Conservation (phyloP, 2,329 filamentous ascomycete species). For the Pestalotiopsis sp. region DNA sequence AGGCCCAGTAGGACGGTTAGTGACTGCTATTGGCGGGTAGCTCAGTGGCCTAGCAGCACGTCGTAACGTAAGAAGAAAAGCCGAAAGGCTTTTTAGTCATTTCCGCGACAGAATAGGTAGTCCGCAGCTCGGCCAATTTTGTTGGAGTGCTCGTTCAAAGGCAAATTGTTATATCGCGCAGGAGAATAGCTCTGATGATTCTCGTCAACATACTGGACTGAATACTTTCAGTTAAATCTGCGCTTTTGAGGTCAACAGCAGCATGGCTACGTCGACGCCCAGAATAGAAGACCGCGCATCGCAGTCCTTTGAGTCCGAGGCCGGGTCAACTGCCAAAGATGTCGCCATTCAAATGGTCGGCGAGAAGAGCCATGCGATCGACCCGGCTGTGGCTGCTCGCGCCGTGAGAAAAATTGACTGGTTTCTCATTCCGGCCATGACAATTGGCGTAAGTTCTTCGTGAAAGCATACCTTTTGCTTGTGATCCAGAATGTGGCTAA, state of each 20-base stretch:
- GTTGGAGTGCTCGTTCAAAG: neutral
- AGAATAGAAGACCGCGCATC: neutral
- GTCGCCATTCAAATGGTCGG: slow-evolving; percentile 61
- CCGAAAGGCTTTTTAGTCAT: neutral
- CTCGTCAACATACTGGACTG: neutral
- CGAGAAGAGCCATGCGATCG: slow-evolving; percentile 53
- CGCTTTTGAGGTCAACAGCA: neutral
- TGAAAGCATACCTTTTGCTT: neutral
- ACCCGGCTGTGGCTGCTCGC: slow-evolving; percentile 54
- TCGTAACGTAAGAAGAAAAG: neutral
- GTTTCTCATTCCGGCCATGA: slow-evolving; percentile 70
- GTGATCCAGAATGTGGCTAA: neutral
- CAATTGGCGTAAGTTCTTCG: slow-evolving; percentile 42
- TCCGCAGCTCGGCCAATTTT: neutral
- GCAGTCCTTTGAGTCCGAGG: neutral
- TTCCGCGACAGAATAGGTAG: neutral
- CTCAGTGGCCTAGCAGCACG: neutral
- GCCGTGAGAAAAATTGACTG: slow-evolving; percentile 68
- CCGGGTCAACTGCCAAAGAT: slow-evolving; percentile 40
- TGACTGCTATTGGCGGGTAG: neutral
- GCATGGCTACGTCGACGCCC: neutral
- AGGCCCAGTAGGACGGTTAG: neutral
- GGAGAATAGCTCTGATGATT: neutral
- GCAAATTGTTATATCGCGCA: neutral
- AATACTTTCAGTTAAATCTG: neutral